phyloP scores from a whole-genome alignment of 441 rosid species.

The Rhodomyrtus psidioides region DNA sequence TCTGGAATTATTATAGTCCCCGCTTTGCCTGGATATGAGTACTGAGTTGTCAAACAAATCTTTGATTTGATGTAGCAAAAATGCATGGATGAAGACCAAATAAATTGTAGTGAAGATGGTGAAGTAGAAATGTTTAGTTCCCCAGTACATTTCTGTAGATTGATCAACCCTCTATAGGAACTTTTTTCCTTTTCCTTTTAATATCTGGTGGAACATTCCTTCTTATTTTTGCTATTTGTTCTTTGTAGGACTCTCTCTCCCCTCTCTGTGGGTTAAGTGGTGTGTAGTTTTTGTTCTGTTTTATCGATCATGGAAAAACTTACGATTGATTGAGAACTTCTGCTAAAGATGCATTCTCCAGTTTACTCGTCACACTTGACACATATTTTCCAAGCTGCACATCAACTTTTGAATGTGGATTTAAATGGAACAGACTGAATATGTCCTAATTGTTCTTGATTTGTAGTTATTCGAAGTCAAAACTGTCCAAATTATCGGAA shows the following conservation, averaged over 20 bases:
- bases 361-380: background rate
- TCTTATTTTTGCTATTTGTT: background rate
- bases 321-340: background rate
- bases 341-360: background rate
- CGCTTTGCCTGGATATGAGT: background rate
- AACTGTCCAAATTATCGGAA: background rate
- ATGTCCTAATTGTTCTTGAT: background rate
- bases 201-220: background rate
- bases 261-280: background rate
- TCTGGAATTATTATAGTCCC: background rate
- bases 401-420: background rate
- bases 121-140: background rate
- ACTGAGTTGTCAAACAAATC: background rate
- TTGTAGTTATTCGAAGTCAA: background rate
- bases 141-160: background rate
- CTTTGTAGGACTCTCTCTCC: background rate
- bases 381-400: background rate
- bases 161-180: background rate
- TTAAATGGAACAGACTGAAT: background rate
- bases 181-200: background rate
- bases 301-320: background rate
- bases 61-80: background rate
- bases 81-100: background rate
- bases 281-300: background rate
- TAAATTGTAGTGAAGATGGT: background rate